Evolutionary conservation across 176 grass and related monocot species (phyloP), one percentile per base, ranked within the genome.

Genomic region (Tillandsia fasciculata): DNA sequence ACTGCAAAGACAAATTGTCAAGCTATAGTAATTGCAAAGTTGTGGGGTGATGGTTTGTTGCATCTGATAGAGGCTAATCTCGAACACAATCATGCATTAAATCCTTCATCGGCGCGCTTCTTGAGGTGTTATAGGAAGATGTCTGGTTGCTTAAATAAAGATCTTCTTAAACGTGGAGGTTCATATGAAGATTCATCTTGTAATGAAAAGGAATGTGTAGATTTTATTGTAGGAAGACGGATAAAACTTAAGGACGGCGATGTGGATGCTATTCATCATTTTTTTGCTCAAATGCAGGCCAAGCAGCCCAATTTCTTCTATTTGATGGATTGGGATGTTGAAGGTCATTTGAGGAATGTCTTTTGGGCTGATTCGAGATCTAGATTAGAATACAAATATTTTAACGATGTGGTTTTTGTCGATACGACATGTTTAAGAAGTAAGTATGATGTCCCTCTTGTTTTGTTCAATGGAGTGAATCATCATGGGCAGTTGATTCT

Each of bases 291-390:
- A 10, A 87, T 91, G 89, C 89, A 91, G 69, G 63, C 79, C 29
- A 87, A 80, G 76, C 79, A 85, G 47, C 70, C 89, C 59, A 91
- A 87, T 47, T 91, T 84, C 72, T 91, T 87, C 68, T 91, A 87
- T 70, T 47, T 91, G 69, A 81, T 91, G 83, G 88, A 91, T 79
- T 83, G 86, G 42, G 83, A 91, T 51, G 72, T 81, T 1, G 88
- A 91, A 71, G 89, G 89, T 5, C 84, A 80, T 71, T 53, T 87
- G 2, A 91, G 89, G 76, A 91, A 80, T 61, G 76, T 91, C 63
- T 77, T 91, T 57, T 91, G 89, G 85, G 89, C 84, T 24, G 89
- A 91, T 83, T 87, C 89, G 48, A 85, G 84, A 56, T 87, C 82
- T 63, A 82, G 89, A 80, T 63, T 70, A 28, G 73, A 72, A 3